Base-by-base conservation (phyloP, 805 yeast genomes). In the Nakazawaea ishiwadae region DNA sequence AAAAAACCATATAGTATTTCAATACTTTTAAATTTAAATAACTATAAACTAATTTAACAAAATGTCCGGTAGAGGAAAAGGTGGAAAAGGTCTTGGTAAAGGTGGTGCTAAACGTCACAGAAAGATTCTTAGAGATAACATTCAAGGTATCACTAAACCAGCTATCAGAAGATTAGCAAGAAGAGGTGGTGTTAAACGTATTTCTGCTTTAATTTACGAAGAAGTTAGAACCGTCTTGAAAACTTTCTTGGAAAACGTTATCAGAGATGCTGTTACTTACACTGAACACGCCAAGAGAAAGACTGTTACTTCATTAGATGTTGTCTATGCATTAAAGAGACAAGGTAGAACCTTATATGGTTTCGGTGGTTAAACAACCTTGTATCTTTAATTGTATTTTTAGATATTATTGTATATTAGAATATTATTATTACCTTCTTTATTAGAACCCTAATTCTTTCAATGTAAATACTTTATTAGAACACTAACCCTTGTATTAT, bases 101-200 rank as follows among this genome's bases (percentile, higher is more conserved):
- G 98, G 97, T 76, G 99, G 99, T 78, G 99, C 99, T 63, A 91
- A 91, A 84, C 89, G 99, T 75, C 99, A 91, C 89, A 88, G 98
- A 83, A 90, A 90, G 87, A 87, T 91, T 73, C 79, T 90, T 55
- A 90, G 98, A 81, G 99, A 93, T 73, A 93, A 91, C 91, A 91
- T 93, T 59, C 97, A 90, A 76, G 99, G 99, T 79, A 91, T 91
- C 69, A 91, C 99, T 51, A 91, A 91, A 82, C 99, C 99, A 66
- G 99, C 99, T 66, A 91, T 91, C 66, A 89, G 99, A 80, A 91
- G 99, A 87, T 84, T 91, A 63, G 99, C 99, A 40, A 91, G 99
- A 84, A 89, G 99, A 87, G 99, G 99, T 77, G 99, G 99, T 90
- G 99, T 91, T 66, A 91, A 91, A 84, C 96, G 99, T 86, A 91